Conservation (phyloP, 192 early-diverging fungal genomes). For the Geosiphon pyriformis region DNA sequence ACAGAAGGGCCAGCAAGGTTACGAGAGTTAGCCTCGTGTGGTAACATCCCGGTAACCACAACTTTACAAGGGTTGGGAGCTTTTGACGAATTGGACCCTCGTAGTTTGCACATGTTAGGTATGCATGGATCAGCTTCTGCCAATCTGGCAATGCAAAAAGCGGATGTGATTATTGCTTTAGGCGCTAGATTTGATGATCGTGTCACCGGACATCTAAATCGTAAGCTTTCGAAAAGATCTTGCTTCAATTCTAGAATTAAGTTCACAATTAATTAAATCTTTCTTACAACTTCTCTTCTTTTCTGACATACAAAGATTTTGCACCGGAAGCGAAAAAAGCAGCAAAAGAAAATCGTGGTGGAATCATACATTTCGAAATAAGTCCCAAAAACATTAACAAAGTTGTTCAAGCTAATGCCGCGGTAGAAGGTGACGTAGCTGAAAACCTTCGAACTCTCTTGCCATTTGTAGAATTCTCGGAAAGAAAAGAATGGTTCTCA, state of each 20-base stretch:
- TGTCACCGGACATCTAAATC: conserved; percentile 74
- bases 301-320: conserved; percentile 50
- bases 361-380: conserved; percentile 99
- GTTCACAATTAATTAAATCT: not conserved
- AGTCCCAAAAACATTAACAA: conserved; percentile 99
- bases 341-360: conserved; percentile 79
- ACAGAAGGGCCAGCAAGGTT: conserved; percentile 79
- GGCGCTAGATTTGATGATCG: conserved; percentile 99
- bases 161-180: conserved; percentile 90
- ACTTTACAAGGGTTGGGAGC: conserved; percentile 89
- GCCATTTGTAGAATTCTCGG: conserved; percentile 64
- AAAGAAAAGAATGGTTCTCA: conserved; percentile 81
- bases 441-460: conserved; percentile 78
- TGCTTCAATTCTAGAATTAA: conserved; percentile 5
- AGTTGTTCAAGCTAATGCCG: conserved; percentile 83
- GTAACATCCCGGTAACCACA: conserved; percentile 97
- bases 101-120: conserved; percentile 94
- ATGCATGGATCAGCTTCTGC: conserved; percentile 99
- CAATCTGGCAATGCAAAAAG: conserved; percentile 96
- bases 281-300: conserved; percentile 11
- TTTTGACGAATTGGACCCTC: conserved; percentile 88
- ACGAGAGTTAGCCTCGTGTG: conserved; percentile 75
- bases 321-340: conserved; percentile 91
- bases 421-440: conserved; percentile 93
- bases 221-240: conserved; percentile 58